phyloP scores from a whole-genome alignment of 768 basidiomycete species.

The Sutorius australiensis region DNA sequence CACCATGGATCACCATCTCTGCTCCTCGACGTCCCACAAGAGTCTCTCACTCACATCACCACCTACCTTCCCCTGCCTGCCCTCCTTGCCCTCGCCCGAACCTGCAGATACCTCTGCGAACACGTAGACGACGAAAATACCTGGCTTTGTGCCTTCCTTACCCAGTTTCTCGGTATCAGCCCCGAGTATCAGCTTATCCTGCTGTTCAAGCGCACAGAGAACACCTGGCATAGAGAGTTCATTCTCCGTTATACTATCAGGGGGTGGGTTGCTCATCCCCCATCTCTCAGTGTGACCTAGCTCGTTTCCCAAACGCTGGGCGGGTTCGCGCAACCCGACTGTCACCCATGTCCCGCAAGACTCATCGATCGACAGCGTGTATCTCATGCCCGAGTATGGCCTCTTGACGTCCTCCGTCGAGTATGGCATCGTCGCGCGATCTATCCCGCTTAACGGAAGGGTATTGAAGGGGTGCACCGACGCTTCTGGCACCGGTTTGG shows the following conservation, averaged over 20 bases:
- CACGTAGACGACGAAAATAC: slow-evolving; percentile 78
- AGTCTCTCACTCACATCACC: slow-evolving; percentile 75
- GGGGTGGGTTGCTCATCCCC: slow-evolving; percentile 38
- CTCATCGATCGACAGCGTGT: slow-evolving; percentile 53
- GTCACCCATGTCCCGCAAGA: slow-evolving; percentile 63
- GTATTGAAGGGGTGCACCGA: slow-evolving; percentile 68
- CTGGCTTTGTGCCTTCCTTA: slow-evolving; percentile 73
- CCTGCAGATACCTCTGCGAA: slow-evolving; percentile 48
- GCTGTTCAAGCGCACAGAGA: slow-evolving; percentile 54
- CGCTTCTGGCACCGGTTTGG: slow-evolving; percentile 53
- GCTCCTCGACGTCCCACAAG: slow-evolving; percentile 52
- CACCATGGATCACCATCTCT: slow-evolving; percentile 46
- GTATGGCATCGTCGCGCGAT: slow-evolving; percentile 72
- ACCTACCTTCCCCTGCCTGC: slow-evolving; percentile 64
- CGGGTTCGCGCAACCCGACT: slow-evolving; percentile 54
- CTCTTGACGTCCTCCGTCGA: slow-evolving; percentile 61
- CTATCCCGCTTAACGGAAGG: slow-evolving; percentile 65
- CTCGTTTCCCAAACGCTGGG: slow-evolving; percentile 57
- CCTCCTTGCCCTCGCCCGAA: slow-evolving; percentile 53
- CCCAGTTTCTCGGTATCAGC: slow-evolving; percentile 59
- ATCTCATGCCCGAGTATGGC: slow-evolving; percentile 52
- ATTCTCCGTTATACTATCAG: slow-evolving; percentile 51
- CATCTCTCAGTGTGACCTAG: neutral
- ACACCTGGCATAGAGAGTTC: slow-evolving; percentile 70
- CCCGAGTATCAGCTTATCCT: slow-evolving; percentile 58